Base-by-base conservation (phyloP, 352 stramenopile genomes). In the Pythium myriotylum region DNA sequence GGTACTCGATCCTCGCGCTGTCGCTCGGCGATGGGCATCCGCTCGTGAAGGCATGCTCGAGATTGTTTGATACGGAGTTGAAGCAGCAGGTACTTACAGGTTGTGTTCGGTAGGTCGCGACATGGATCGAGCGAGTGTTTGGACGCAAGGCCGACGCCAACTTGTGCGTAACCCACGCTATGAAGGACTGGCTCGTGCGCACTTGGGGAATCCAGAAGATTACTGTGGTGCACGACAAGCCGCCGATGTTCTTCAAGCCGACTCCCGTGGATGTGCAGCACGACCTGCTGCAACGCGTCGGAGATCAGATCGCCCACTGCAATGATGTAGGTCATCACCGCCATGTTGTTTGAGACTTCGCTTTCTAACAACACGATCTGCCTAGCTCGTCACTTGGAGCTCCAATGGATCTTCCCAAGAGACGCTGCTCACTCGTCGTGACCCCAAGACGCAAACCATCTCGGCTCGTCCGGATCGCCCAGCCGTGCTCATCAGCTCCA, bases 91-190 rank as follows among this genome's bases (percentile, higher is more conserved):
- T n/a, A n/a, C n/a, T n/a, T n/a, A n/a, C n/a, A n/a, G n/a, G n/a
- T n/a, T n/a, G n/a, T n/a, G n/a, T n/a, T n/a, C n/a, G n/a, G n/a
- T 54, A 94, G 83, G 60, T 97, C n/a, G 84, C 90, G 22, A 86
- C 74, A 50, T 87, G 75, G 73, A 81, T 95, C 46, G 92, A 97
- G 68, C 71, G 80, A 14, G 74, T 94, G 13, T 96, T 99, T 57
- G 97, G 93, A 23, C 79, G 84, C 40, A 86, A 89, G 51, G 96
- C 93, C 10, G 91, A 98, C 70, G 86, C 84, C 47, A 98, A 99
- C 75, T 83, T 99, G 27, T 99, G 91, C 65, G 98, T 99, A 33
- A 99, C 97, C 17, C 59, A 89, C 26, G 96, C 93, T 12, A 99
- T 99, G 95, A 88, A 97, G 65, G 60, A 76, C 9, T 99, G 93